Evolutionary conservation across 371 early-diverging fungal genomes (phyloP).

Genomic region (Syncephalis fuscata): DNA sequence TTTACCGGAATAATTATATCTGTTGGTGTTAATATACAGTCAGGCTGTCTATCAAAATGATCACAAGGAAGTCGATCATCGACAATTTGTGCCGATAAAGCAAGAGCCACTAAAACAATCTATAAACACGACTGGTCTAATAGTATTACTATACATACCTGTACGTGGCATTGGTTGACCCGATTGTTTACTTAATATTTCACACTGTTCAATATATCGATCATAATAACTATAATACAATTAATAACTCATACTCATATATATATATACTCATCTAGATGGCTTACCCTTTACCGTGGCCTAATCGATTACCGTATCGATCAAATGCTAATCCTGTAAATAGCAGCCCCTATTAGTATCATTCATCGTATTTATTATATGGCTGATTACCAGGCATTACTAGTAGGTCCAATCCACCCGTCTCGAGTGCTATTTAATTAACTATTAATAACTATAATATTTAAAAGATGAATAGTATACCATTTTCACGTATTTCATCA

Average conservation of each 20-base stretch:
- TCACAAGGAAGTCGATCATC: conserved; percentile 13
- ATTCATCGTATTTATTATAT: not conserved
- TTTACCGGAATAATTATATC: too few relatives aligned
- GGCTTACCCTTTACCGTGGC: conserved; percentile 58
- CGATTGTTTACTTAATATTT: conserved; percentile 8
- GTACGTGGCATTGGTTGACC: conserved; percentile 13
- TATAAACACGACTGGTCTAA: not conserved
- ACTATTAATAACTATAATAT: not conserved
- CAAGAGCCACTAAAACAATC: conserved; percentile 23
- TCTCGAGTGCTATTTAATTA: conserved; percentile 20
- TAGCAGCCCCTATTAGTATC: not conserved
- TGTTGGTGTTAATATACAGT: not conserved
- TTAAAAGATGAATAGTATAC: conserved; percentile 10
- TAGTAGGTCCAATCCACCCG: conserved; percentile 36
- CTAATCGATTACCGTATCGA: conserved; percentile 33
- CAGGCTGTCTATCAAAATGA: not conserved
- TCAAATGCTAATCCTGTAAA: conserved; percentile 40
- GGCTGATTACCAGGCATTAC: conserved; percentile 35
- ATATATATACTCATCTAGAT: too few relatives aligned
- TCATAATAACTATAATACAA: conserved; percentile 17
- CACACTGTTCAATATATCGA: conserved; percentile 11
- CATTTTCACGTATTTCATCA: conserved; percentile 30
- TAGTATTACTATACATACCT: conserved; percentile 7
- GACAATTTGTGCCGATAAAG: conserved; percentile 32
- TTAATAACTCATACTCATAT: not conserved